Conservation (phyloP, 2,329 filamentous ascomycete species). For the Aspergillus puulaauensis region DNA sequence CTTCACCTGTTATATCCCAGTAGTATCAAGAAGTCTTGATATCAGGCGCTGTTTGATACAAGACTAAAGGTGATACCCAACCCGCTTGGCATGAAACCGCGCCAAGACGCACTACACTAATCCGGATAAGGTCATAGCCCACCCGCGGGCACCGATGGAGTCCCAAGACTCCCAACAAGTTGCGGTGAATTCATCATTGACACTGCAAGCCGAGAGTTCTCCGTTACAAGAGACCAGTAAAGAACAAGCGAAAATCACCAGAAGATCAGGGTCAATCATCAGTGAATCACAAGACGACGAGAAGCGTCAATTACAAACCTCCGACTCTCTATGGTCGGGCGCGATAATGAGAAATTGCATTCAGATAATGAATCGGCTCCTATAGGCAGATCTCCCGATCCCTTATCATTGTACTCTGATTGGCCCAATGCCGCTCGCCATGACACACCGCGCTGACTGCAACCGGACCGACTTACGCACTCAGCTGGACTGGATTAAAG, state of each 20-base stretch:
- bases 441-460: slow-evolving; percentile 38
- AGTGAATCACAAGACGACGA: not conserved
- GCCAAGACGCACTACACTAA: not conserved
- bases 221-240: not conserved
- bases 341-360: not conserved
- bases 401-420: slow-evolving; percentile 30
- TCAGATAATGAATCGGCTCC: not conserved
- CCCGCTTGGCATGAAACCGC: not conserved
- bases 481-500: not conserved
- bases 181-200: not conserved
- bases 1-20: too few species aligned
- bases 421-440: slow-evolving; percentile 18
- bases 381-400: slow-evolving; percentile 10
- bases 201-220: not conserved
- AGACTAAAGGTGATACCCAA: not conserved
- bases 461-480: slow-evolving; percentile 13
- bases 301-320: not conserved
- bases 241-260: not conserved
- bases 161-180: not conserved
- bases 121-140: not conserved
- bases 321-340: not conserved
- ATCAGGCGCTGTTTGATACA: too few species aligned
- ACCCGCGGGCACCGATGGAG: too few species aligned
- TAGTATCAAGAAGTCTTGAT: too few species aligned
- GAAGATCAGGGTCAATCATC: too few species aligned